phyloP scores from a whole-genome alignment of 129 eudicot species.

The Mikania micrantha region DNA sequence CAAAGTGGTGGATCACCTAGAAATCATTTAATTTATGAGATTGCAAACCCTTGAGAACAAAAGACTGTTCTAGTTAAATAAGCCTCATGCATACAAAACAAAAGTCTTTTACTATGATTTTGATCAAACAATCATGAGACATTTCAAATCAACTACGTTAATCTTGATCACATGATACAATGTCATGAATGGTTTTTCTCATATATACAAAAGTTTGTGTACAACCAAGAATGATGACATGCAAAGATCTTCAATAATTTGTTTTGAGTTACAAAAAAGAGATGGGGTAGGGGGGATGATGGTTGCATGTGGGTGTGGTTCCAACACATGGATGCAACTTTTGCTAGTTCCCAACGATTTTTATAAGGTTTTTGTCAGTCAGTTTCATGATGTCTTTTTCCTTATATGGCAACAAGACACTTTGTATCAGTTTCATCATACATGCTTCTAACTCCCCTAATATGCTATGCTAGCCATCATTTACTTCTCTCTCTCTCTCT shows the following conservation, averaged over 20 bases:
- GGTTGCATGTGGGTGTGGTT: constrained; percentile 26
- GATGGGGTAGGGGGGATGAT: background rate
- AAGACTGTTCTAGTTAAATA: no score
- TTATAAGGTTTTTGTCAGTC: constrained; percentile 19
- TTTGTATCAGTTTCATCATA: constrained; percentile 32
- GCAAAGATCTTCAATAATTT: background rate
- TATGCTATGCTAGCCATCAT: constrained; percentile 8
- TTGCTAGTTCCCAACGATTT: constrained; percentile 28
- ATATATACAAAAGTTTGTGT: background rate
- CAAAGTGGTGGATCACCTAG: no score
- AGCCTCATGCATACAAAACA: background rate
- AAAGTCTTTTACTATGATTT: background rate
- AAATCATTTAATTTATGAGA: no score
- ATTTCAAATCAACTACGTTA: background rate
- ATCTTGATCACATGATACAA: background rate
- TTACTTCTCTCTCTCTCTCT: background rate
- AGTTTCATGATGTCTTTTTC: constrained; percentile 30
- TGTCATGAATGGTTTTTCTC: background rate
- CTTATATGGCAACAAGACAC: constrained; percentile 22
- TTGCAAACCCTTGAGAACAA: no score
- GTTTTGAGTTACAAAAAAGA: background rate
- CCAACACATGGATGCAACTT: constrained; percentile 26
- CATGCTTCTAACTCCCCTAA: constrained; percentile 22
- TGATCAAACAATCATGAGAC: background rate
- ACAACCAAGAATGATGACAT: constrained; percentile 3